Conservation (phyloP, 768 basidiomycete genomes). For the Lentinula boryana region DNA sequence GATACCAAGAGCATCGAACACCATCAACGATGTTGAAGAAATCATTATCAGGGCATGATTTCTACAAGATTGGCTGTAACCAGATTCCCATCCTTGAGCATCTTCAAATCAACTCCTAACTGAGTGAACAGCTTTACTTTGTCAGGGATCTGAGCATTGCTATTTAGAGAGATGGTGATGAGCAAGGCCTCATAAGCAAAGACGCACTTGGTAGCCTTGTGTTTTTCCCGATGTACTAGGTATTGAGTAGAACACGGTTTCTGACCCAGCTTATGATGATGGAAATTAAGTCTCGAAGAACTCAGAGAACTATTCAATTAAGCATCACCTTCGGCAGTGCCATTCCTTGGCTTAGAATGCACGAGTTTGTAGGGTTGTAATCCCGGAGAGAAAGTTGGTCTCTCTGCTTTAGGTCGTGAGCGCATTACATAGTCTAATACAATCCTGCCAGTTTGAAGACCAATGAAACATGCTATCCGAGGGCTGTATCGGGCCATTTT, state of each 20-base stretch:
- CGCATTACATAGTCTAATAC: conserved; percentile 18
- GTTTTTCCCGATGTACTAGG: conserved; percentile 77
- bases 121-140: conserved; percentile 37
- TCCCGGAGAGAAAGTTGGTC: neutral
- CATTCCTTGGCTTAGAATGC: conserved; percentile 1
- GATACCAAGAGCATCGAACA: neutral
- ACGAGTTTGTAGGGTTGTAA: conserved; percentile 3
- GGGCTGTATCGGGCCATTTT: conserved; percentile 59
- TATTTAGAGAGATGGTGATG: neutral
- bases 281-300: too few relatives aligned
- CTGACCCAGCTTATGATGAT: conserved; percentile 14
- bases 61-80: neutral
- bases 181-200: neutral
- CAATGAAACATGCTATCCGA: conserved; percentile 71
- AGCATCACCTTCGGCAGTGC: neutral
- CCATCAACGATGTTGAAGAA: too few relatives aligned
- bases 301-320: neutral
- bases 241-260: conserved; percentile 71
- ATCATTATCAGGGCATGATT: neutral
- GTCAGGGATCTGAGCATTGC: conserved; percentile 30
- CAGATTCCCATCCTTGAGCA: conserved; percentile 16
- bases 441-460: conserved; percentile 51
- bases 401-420: neutral
- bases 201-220: conserved; percentile 59
- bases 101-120: conserved; percentile 22